Base-by-base conservation (phyloP, 2,329 filamentous ascomycete species). In the Ramularia collo-cygni region DNA sequence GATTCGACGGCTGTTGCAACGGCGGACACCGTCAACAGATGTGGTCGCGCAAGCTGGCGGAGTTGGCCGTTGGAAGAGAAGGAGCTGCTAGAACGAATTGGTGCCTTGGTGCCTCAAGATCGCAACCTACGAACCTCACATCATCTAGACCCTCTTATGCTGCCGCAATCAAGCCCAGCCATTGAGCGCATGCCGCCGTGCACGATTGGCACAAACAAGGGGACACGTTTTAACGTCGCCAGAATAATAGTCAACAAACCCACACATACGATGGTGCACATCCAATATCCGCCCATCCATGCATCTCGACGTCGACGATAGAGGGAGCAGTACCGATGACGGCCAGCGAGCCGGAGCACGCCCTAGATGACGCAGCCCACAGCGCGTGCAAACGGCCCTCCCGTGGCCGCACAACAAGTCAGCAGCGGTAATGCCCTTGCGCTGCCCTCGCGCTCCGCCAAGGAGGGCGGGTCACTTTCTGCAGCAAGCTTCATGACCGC, bases 381-480 rank as follows among this genome's bases (percentile, higher is more conserved):
- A 35, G 50, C 54, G 38, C 55, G 55, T 36, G 51, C 53, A 42
- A 52, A 50, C 47, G 54, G 46, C 40, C 57, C 62, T 45, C 58
- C 55, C 53, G 43, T 44, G 38, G 51, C 50, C 39, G 36, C 41
- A 28, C 33, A 38, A 14, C 42, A 40, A 38, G 43, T 46, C 40
- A 28, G 17, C 35, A 41, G 34, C 21, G 21, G 21, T 26, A 52
- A 56, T 52, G 54, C 43, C 28, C 60, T 70, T 43, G 61, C 67
- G 35, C 64, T 64, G 40, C 67, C 71, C 37, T 61, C 65, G 28
- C 59, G 64, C 19, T 51, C 59, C 21, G 62, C 61, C 51, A 70
- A 69, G 64, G 71, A 75, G 65, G 69, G 66, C 46, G 70, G 76
- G 37, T 76, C 76, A n/a, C 62, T 72, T 33, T 77, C 77, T 29